These are phyloP conservation scores for Aspergillus tanneri DNA, from an alignment of 2,329 filamentous ascomycete genomes.

Conservation along the genomic window DNA sequence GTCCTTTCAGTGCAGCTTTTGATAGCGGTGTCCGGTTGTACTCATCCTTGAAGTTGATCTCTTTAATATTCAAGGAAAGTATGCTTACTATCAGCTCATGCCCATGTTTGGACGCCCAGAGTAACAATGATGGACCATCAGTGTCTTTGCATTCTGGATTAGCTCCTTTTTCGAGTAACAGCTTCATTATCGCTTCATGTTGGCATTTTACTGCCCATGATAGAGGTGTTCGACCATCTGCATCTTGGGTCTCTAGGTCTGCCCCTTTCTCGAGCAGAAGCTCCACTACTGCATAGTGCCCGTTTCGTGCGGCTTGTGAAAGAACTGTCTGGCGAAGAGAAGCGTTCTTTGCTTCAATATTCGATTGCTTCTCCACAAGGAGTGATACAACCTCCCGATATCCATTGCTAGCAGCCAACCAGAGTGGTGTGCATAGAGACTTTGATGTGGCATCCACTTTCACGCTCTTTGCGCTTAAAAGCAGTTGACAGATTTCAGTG, in stretches of 20 bases:
- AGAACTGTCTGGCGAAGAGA: constrained; percentile 1
- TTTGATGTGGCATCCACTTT: not conserved
- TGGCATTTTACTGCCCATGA: not conserved
- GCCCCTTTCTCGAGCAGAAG: constrained; percentile 1
- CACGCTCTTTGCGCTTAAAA: not conserved
- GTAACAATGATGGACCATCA: not conserved
- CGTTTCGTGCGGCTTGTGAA: constrained; percentile 6
- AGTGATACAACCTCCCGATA: not conserved
- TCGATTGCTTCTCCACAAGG: not conserved
- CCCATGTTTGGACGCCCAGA: not conserved
- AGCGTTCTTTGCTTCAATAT: not conserved
- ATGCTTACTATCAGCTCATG: not conserved
- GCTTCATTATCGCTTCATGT: not conserved
- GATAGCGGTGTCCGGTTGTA: not conserved
- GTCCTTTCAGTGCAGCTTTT: not conserved
- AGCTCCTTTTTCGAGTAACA: not conserved
- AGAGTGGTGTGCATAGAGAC: not conserved
- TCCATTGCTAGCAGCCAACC: constrained; percentile 2
- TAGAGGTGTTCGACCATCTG: not conserved
- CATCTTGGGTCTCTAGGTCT: not conserved
- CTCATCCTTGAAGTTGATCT: not conserved
- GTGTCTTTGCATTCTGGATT: not conserved
- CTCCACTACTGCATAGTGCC: not conserved
- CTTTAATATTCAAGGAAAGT: not conserved
- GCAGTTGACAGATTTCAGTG: not conserved